Conservation (phyloP, 2,329 filamentous ascomycete genomes). For the Nigrospora oryzae region DNA sequence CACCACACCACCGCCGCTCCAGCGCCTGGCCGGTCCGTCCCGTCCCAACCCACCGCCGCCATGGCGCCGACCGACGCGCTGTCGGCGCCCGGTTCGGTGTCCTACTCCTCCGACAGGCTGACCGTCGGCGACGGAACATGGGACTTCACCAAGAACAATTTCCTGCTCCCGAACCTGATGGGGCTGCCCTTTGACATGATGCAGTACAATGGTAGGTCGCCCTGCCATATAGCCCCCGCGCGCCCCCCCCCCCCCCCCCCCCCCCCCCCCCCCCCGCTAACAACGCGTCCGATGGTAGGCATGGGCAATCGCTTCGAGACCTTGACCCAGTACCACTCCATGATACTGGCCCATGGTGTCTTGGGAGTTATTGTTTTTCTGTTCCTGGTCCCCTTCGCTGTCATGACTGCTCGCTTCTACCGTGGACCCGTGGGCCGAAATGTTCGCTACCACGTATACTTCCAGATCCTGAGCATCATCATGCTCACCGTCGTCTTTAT, state of each 20-base stretch:
- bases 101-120: constrained; percentile 67
- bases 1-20: no score
- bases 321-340: constrained; percentile 58
- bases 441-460: constrained; percentile 63
- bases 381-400: constrained; percentile 62
- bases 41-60: constrained; percentile 25
- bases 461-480: constrained; percentile 61
- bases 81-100: constrained; percentile 63
- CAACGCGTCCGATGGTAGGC: constrained; percentile 34
- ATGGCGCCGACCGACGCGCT: constrained; percentile 55
- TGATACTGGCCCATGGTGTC: constrained; percentile 65
- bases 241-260: no score
- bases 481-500: constrained; percentile 65
- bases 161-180: constrained; percentile 68
- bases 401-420: constrained; percentile 67
- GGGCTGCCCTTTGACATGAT: constrained; percentile 75
- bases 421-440: constrained; percentile 51
- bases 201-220: constrained; percentile 66
- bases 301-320: constrained; percentile 75
- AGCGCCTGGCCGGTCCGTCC: no score
- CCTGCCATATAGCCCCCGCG: no score
- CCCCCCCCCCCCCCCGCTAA: no score
- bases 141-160: constrained; percentile 69
- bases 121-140: constrained; percentile 76
- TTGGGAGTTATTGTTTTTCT: constrained; percentile 68